Evolutionary conservation across 805 yeast genomes (phyloP), one percentile per base, ranked within the genome.

Genomic region (Ogataea populi-albae): DNA sequence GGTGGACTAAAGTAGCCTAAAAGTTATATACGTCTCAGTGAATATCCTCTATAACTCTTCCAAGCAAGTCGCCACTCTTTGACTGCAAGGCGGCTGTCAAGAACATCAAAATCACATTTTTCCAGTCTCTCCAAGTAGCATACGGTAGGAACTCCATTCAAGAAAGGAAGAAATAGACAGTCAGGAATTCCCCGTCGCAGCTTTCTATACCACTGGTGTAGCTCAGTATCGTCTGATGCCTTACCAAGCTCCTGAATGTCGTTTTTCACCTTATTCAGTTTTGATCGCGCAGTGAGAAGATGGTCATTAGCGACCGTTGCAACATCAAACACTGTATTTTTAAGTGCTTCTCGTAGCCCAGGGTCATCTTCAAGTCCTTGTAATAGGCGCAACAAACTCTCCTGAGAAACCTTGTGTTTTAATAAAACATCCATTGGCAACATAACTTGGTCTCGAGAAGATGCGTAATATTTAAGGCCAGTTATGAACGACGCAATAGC

Each of bases 251-350:
- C 45, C 1, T 46, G 44, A n/a, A 76, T 66, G 12, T 64, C 68
- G 3, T 40, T 42, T 35, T 61, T 63, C 10, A 73, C 55, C 21
- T 64, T 54, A 1, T 47, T 41, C 17, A 81, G 55, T 46, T 82
- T 75, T n/a, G 64, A 56, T 32, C 83, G 65, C 1, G 93, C 87
- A 1, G 88, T 66, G 4, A 86, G 55, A 3, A 86, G 52, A 56
- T 86, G 95, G 55, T 86, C 95, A 59, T 86, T 86, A 3, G 95
- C 93, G 1, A 71, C 62, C 4, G 81, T 76, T 3, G 93, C 85
- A 4, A 81, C 73, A 30, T 80, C 86, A 50, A 72, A 86, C 1
- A 83, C 66, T 6, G 79, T 75, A 49, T 80, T 77, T 40, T 73
- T 71, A 38, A 83, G 49, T 35, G 59, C 60, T 23, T 54, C 58